Base-by-base conservation (phyloP, 208 protist species). In the Trypanosoma cruzi region DNA sequence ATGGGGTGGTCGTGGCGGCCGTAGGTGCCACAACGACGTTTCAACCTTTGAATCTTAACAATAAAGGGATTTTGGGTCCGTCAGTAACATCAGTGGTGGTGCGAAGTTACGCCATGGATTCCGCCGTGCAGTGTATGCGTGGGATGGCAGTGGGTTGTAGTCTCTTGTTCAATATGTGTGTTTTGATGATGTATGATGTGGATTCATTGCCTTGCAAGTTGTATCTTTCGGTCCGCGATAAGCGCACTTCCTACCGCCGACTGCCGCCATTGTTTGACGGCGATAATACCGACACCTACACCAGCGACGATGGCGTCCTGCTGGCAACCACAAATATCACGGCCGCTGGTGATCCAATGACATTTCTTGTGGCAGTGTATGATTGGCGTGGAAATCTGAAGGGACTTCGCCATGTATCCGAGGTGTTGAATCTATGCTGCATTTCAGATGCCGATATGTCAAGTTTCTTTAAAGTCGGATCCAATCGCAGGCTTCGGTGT, bases 81-180 rank as follows among this genome's bases (percentile, higher is more conserved):
- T 22, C 59, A 13, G 56, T 74, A 29, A 72, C 59, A 26, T 56
- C 70, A 20, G 28, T 29, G 34, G 31, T 75, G 10, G 68, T 57
- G 18, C 48, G 77, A 28, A 58, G 63, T 4, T 79, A 84, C 63
- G 54, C 79, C 26, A 59, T 90, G 14, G 80, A 67, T n/a, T 64
- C 79, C 13, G 82, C 85, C 10, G 66, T 80, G 28, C 56, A 75
- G 48, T 96, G 91, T 69, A 29, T 22, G 1, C 61, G 49, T 26
- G 82, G 85, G 18, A 85, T 85, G 54, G 46, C 31, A 42, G 84
- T 75, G 0, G 80, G 79, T 24, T 96, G 91, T 66, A 76, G 92
- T 53, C 59, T 82, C 49, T 77, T 96, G 26, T 74, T 76, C 0
- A 96, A 96, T 44, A 48, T 96, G 49, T 96, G 91, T 64, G 86